phyloP scores from a whole-genome alignment of 257 asterid species.

The Solanum medicagineum region DNA sequence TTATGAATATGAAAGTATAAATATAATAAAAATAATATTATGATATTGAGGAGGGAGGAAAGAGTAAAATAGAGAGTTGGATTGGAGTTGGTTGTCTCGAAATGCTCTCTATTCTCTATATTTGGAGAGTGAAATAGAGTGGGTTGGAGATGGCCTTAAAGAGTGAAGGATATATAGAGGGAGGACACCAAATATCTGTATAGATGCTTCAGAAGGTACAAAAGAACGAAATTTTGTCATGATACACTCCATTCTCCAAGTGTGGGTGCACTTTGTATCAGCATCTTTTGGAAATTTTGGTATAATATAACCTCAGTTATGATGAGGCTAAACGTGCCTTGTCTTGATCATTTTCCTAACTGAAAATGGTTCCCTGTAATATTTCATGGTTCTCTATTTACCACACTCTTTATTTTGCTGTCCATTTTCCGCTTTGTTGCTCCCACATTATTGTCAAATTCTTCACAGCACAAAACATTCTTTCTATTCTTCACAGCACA shows the following conservation, averaged over 20 bases:
- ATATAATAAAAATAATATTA: no score
- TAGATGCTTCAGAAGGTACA: background rate
- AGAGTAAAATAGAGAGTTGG: no score
- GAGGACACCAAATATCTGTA: background rate
- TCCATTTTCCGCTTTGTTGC: background rate
- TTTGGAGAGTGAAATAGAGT: no score
- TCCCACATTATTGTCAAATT: background rate
- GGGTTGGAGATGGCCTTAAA: no score
- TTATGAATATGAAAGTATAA: no score
- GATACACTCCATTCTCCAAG: background rate
- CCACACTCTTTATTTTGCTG: background rate
- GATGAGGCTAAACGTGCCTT: background rate
- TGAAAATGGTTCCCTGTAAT: background rate
- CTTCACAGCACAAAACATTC: background rate
- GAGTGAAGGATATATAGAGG: background rate
- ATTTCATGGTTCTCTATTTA: background rate
- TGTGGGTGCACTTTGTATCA: background rate
- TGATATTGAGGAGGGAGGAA: no score
- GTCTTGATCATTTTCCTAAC: background rate
- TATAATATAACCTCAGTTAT: background rate
- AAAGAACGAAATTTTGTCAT: background rate
- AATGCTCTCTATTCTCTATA: no score
- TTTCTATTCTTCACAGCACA: background rate
- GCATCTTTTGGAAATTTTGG: background rate
- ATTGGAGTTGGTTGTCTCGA: no score